These are phyloP conservation scores for Petunia secreta DNA, from an alignment of 257 asterid species.

Conservation along the genomic window DNA sequence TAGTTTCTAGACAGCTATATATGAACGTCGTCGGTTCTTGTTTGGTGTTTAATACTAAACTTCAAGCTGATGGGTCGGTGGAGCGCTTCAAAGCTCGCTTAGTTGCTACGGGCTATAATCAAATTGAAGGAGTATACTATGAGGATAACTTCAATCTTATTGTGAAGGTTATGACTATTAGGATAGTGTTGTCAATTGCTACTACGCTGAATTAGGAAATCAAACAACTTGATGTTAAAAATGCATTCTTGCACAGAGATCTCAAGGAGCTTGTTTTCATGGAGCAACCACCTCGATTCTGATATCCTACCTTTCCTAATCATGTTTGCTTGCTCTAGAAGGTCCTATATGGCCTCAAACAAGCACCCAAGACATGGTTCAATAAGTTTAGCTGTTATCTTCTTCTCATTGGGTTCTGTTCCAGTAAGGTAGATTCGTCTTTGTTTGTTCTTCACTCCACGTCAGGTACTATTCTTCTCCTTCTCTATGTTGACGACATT, in stretches of 20 bases:
- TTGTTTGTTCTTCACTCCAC: not conserved
- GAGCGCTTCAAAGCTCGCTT: not conserved
- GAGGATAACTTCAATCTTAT: not conserved
- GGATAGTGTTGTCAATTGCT: not conserved
- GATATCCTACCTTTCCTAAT: not conserved
- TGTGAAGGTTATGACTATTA: not conserved
- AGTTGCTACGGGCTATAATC: not conserved
- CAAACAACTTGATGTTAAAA: not conserved
- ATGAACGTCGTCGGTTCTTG: no score
- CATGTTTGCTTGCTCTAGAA: not conserved
- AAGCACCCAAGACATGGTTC: not conserved
- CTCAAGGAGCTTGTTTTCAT: not conserved
- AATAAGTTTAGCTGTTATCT: no score
- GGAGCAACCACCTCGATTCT: not conserved
- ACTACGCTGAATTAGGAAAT: not conserved
- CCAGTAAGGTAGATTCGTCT: not conserved
- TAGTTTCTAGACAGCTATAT: no score
- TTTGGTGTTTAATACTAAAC: no score
- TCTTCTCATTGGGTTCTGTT: no score
- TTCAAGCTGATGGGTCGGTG: not conserved
- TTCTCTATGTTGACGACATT: not conserved
- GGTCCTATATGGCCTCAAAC: not conserved
- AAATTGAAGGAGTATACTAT: not conserved
- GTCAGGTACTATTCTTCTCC: not conserved
- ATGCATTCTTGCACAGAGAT: not conserved